Conservation (phyloP, 225 moss, liverwort and hornwort genomes). For the Bryum argenteum region DNA sequence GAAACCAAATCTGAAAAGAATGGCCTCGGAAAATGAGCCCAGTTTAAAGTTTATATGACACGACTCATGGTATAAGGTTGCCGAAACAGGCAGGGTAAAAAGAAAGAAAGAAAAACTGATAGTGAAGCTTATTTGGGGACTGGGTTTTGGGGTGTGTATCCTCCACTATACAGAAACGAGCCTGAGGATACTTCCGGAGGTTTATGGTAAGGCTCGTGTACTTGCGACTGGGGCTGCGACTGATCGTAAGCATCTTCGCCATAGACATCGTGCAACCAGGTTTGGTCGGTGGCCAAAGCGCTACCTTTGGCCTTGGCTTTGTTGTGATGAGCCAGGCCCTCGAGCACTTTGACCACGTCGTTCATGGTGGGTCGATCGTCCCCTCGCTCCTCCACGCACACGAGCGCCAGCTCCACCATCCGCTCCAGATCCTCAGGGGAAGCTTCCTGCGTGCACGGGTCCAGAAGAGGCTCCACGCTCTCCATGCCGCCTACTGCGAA, state of each 20-base stretch:
- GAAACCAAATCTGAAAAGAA: too few species aligned
- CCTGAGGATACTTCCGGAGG: background rate
- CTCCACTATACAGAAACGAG: conserved; percentile 46
- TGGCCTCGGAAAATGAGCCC: too few species aligned
- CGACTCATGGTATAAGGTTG: too few species aligned
- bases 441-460: conserved; percentile 48
- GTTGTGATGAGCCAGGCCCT: conserved; percentile 44
- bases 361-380: conserved; percentile 57
- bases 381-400: conserved; percentile 56
- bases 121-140: conserved; percentile 27
- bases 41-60: too few species aligned
- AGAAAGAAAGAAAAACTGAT: too few species aligned
- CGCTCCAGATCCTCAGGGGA: conserved; percentile 41
- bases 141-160: conserved; percentile 17
- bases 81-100: too few species aligned
- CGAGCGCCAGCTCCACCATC: conserved; percentile 54
- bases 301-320: conserved; percentile 30
- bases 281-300: conserved; percentile 19
- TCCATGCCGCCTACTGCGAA: conserved; percentile 46
- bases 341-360: conserved; percentile 67
- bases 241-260: background rate
- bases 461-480: conserved; percentile 50
- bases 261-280: conserved; percentile 37
- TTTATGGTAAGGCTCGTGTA: background rate
- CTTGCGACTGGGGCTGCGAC: too few species aligned